Base-by-base conservation (phyloP, 202 grass and related monocot genomes). In the Setaria viridis region DNA sequence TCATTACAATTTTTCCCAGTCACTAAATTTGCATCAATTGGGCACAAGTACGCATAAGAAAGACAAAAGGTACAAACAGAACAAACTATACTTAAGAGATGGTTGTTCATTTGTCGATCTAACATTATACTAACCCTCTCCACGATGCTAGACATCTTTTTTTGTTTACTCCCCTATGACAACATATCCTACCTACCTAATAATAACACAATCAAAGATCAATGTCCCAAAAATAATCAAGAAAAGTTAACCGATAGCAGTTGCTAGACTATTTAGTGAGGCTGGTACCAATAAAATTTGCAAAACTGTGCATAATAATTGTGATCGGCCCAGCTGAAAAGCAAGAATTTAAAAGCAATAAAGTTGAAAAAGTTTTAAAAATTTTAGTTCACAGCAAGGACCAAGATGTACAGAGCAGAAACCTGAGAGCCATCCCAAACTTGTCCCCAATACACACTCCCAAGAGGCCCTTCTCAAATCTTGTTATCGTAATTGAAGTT, bases 401-500 rank as follows among this genome's bases (percentile, higher is more conserved):
- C 42, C 1, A 32, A 54, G 16, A 67, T 46, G 74, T 54, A 39
- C 41, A 66, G 86, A 80, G 63, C 51, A 78, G 55, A 34, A 68
- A 96, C 94, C 94, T 93, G 94, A 90, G 89, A 91, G 33, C 89
- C 91, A 81, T 96, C 91, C 94, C 94, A 96, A 33, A 96, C 84
- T 87, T 93, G 91, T 39, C 91, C 94, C 94, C 94, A 96, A 70
- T 93, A 96, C 37, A 96, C 91, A 59, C 89, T 91, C 5, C 91
- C 91, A 47, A 91, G 73, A 3, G 88, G 82, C 16, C 91, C 91
- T 88, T 93, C 94, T 71, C 94, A 87, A 47, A 96, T 91, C 84
- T 91, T 93, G 87, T 96, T 96, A 35, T 96, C 94, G 41, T 93
- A 96, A 76, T 96, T 93, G 85, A 96, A 96, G 81, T 76, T 96